Evolutionary conservation across 2,329 filamentous ascomycete genomes (phyloP).

Genomic region (Colletotrichum falcatum): DNA sequence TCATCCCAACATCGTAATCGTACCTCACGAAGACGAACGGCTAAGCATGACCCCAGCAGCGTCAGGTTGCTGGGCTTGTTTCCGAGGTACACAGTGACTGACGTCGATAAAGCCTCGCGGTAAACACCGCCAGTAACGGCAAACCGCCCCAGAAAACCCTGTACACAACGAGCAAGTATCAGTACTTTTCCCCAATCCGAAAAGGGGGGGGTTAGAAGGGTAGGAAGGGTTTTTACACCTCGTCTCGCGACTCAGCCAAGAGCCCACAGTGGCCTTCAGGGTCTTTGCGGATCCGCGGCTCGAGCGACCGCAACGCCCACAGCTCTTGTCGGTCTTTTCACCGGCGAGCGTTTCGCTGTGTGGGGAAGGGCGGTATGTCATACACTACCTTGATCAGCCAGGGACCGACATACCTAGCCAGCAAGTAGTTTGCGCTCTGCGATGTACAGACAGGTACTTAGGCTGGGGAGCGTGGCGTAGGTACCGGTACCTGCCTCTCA

Average conservation of each 20-base stretch:
- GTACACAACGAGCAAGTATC: constrained; percentile 32
- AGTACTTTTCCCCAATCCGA: constrained; percentile 21
- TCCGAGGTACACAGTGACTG: constrained; percentile 20
- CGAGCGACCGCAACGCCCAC: constrained; percentile 36
- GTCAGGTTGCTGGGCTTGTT: constrained; percentile 13
- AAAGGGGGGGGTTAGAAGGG: constrained; percentile 3
- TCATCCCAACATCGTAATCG: background rate
- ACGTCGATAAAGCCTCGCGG: constrained; percentile 16
- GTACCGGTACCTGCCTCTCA: constrained; percentile 28
- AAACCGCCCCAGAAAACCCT: constrained; percentile 3
- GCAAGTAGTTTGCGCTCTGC: too few relatives aligned
- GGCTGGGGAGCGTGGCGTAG: constrained; percentile 7
- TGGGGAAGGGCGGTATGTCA: constrained; percentile 38
- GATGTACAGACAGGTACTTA: too few relatives aligned
- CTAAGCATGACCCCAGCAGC: constrained; percentile 1
- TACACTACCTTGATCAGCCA: background rate
- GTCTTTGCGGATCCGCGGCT: constrained; percentile 41
- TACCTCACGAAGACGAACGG: background rate
- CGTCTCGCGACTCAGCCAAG: constrained; percentile 28
- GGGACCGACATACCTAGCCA: too few relatives aligned
- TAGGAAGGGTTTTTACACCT: constrained; percentile 13
- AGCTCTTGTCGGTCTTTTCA: constrained; percentile 23
- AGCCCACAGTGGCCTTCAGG: constrained; percentile 23
- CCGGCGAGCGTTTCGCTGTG: constrained; percentile 37
- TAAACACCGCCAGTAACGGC: constrained; percentile 35